Conservation (phyloP, 495 filamentous ascomycete species). For the Aspergillus haitiensis region DNA sequence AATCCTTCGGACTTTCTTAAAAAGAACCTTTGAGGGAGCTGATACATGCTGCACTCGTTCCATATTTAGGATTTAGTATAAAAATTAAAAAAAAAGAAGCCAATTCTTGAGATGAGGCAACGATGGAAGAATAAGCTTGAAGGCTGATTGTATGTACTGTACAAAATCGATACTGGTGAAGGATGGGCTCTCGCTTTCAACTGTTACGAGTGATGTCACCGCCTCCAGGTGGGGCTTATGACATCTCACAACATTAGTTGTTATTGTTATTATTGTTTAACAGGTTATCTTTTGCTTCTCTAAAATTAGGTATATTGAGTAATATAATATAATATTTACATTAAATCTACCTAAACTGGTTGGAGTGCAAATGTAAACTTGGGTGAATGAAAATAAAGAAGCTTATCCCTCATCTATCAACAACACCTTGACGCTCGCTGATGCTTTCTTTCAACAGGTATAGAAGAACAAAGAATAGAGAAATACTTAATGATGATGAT, state of each 20-base stretch:
- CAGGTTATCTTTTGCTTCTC: not conserved
- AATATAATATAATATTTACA: slow-evolving; percentile 12
- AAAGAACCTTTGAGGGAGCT: slow-evolving; percentile 65
- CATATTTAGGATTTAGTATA: slow-evolving; percentile 21
- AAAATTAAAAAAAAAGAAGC: too few species aligned
- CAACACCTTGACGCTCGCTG: slow-evolving; percentile 39
- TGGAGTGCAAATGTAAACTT: slow-evolving; percentile 29
- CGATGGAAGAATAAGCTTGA: slow-evolving; percentile 1
- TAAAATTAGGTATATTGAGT: not conserved
- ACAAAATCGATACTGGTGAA: not conserved
- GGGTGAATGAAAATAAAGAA: slow-evolving; percentile 21
- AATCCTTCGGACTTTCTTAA: slow-evolving; percentile 82
- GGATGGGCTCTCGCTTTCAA: not conserved
- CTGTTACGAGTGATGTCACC: slow-evolving; percentile 45
- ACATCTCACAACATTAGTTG: slow-evolving; percentile 6
- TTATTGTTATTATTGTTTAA: too few species aligned
- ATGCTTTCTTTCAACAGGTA: slow-evolving; percentile 31
- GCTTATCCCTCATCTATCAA: slow-evolving; percentile 35
- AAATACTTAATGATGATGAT: slow-evolving; percentile 23
- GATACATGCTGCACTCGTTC: slow-evolving; percentile 52
- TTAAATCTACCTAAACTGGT: slow-evolving; percentile 15
- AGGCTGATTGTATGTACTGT: not conserved
- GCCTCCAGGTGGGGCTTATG: slow-evolving; percentile 35
- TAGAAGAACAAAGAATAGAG: slow-evolving; percentile 19
- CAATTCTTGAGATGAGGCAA: not conserved